Conservation (phyloP, 495 filamentous ascomycete genomes). For the Rostrohypoxylon terebratum region DNA sequence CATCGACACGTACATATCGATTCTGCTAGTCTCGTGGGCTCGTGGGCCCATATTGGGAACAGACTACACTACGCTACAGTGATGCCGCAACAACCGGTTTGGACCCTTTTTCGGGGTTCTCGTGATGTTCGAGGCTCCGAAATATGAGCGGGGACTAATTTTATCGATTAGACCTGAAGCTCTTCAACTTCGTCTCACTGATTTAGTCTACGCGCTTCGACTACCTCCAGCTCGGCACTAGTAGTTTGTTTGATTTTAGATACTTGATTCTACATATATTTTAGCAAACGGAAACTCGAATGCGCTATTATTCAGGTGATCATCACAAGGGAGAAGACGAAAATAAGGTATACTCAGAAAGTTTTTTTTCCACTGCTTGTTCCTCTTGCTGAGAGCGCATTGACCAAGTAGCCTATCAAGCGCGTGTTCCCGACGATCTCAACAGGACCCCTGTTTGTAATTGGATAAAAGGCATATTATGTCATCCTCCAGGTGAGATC, state of each 20-base stretch:
- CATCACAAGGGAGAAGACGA: slow-evolving; percentile 26
- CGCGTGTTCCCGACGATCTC: slow-evolving; percentile 28
- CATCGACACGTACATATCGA: slow-evolving; percentile 9
- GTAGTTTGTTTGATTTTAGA: slow-evolving; percentile 19
- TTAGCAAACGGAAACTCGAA: slow-evolving; percentile 20
- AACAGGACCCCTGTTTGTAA: slow-evolving; percentile 23
- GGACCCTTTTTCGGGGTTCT: slow-evolving; percentile 6
- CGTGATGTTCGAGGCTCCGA: neutral
- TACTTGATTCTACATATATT: too few relatives aligned
- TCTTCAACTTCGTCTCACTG: neutral
- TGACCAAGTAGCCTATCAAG: slow-evolving; percentile 25
- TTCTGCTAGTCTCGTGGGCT: slow-evolving; percentile 17
- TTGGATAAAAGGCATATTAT: slow-evolving; percentile 25
- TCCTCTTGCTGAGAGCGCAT: slow-evolving; percentile 20
- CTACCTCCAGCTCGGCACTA: slow-evolving; percentile 21
- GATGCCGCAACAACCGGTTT: slow-evolving; percentile 13
- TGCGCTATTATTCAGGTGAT: slow-evolving; percentile 36
- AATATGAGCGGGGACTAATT: slow-evolving; percentile 1
- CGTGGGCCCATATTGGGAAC: slow-evolving; percentile 6
- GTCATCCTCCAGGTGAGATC: slow-evolving; percentile 30
- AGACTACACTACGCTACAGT: slow-evolving; percentile 11
- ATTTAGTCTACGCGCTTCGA: slow-evolving; percentile 19
- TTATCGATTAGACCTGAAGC: slow-evolving; percentile 8
- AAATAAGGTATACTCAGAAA: slow-evolving; percentile 27
- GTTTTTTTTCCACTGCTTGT: slow-evolving; percentile 7